phyloP scores from a whole-genome alignment of 108 stramenopile species.

The Phaeodactylum tricornutum region DNA sequence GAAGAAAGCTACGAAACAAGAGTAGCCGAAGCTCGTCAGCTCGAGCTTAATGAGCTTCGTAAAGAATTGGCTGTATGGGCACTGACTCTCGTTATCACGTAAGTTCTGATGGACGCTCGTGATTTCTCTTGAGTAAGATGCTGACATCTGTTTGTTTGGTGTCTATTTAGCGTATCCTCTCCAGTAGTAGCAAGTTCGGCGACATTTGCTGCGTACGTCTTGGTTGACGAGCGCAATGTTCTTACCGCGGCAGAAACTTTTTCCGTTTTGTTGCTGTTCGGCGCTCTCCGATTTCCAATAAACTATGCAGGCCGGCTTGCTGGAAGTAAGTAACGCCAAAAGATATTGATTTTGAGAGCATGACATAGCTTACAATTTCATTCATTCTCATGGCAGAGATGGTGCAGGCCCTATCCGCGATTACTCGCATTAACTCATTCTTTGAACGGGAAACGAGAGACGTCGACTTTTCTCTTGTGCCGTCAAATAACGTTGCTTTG shows the following conservation, averaged over 20 bases:
- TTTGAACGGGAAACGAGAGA: conserved; percentile 32
- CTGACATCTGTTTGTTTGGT: too few relatives aligned
- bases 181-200: conserved; percentile 50
- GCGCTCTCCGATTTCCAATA: conserved; percentile 77
- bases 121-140: too few relatives aligned
- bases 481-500: too few relatives aligned
- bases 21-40: conserved; percentile 26
- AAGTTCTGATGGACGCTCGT: too few relatives aligned
- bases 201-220: conserved; percentile 59
- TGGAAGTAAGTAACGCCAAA: conserved; percentile 31
- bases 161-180: conserved; percentile 50
- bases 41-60: conserved; percentile 39
- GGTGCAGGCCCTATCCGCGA: conserved; percentile 58
- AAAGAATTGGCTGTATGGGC: conserved; percentile 68
- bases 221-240: conserved; percentile 37
- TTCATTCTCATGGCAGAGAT: conserved; percentile 6
- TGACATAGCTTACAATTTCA: too few relatives aligned
- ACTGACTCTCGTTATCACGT: conserved; percentile 56
- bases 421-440: conserved; percentile 41
- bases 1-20: conserved; percentile 43
- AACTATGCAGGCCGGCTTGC: conserved; percentile 66
- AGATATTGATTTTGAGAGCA: too few relatives aligned
- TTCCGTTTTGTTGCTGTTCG: conserved; percentile 53
- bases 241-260: conserved; percentile 68
- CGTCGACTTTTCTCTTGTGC: too few relatives aligned